phyloP scores from a whole-genome alignment of 345 rosid species.

The Mangifera indica region DNA sequence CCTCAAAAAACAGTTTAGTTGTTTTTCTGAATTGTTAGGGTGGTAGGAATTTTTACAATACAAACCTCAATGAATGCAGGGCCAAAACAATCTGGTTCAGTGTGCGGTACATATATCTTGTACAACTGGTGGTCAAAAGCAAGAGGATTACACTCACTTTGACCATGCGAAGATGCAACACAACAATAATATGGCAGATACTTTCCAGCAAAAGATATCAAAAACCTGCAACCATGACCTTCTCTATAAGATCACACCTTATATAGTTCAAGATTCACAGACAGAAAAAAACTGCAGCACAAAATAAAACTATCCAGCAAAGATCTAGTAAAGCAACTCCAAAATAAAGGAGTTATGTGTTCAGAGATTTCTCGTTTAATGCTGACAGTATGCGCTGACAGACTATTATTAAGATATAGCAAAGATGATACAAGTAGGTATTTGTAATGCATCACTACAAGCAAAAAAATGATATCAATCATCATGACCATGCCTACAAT shows the following conservation, averaged over 20 bases:
- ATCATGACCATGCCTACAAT: background rate
- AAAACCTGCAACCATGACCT: conserved; percentile 61
- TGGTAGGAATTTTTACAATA: conserved; percentile 2
- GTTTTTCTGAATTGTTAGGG: background rate
- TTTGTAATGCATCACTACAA: background rate
- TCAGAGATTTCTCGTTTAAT: background rate
- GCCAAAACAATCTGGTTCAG: conserved; percentile 67
- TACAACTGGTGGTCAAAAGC: conserved; percentile 54
- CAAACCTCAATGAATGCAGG: conserved; percentile 94
- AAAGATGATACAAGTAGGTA: background rate
- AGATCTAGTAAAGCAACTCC: background rate
- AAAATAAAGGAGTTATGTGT: too few species aligned
- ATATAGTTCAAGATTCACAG: conserved; percentile 6
- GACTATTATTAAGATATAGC: background rate
- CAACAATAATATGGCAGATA: conserved; percentile 63
- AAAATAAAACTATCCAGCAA: background rate
- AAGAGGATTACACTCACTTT: conserved; percentile 34
- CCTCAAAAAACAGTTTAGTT: background rate
- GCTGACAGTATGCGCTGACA: background rate
- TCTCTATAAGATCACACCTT: conserved; percentile 9
- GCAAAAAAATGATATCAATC: background rate
- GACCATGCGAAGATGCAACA: conserved; percentile 44
- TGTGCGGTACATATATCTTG: conserved; percentile 52
- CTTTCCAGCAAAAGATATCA: conserved; percentile 85
- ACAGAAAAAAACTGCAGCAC: conserved; percentile 1